Percentiles rank a stretch among this genome's conserved stretches.
Conservation (phyloP, 305 asterid genomes). For the Salvia sclarea region DNA sequence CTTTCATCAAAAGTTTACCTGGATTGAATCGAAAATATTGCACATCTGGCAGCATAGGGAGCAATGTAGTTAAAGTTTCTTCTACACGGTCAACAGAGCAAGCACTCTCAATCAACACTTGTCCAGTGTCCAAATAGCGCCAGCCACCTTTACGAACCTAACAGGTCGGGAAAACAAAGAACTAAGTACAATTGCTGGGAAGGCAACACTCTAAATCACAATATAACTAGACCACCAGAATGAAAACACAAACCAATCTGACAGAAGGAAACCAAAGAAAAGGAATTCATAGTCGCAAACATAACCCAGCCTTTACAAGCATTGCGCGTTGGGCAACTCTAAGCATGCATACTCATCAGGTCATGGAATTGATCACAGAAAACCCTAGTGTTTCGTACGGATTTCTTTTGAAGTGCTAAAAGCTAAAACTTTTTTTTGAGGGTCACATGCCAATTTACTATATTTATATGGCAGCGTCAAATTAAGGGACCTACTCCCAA, state of each 20-base stretch:
- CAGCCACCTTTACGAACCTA: constrained; percentile 98
- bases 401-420: constrained; percentile 17
- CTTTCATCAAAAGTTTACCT: constrained; percentile 48
- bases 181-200: constrained; percentile 4
- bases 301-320: constrained; percentile 1
- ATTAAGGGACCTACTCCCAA: background rate
- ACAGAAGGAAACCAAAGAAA: background rate
- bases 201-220: constrained; percentile 21
- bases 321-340: background rate
- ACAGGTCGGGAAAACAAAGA: constrained; percentile 32
- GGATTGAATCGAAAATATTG: constrained; percentile 97
- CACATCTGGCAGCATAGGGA: constrained; percentile 95
- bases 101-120: constrained; percentile 97
- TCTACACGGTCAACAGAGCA: constrained; percentile 99
- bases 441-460: constrained; percentile 2
- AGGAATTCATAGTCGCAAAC: background rate
- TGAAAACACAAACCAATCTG: background rate
- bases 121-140: constrained; percentile 98
- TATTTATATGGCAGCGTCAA: background rate
- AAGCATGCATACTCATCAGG: background rate
- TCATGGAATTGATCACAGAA: constrained; percentile 10
- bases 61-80: constrained; percentile 90
- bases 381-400: no score
- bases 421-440: background rate
- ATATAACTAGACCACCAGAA: constrained; percentile 27